Evolutionary conservation across 371 early-diverging fungal genomes (phyloP).

Genomic region (Smittium mucronatum): DNA sequence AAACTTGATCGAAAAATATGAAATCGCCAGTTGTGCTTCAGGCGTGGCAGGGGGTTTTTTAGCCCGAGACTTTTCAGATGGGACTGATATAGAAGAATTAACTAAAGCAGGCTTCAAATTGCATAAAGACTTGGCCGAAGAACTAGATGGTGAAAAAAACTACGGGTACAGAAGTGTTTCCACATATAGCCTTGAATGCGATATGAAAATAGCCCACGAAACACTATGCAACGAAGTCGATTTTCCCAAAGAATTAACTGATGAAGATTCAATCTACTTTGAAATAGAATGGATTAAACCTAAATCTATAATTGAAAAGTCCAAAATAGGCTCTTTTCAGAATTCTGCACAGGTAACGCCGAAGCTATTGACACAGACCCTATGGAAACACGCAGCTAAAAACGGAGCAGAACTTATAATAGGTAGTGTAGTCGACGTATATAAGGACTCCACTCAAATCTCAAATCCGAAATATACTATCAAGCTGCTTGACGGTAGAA

Average conservation of each 20-base stretch:
- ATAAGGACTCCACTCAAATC: slow-evolving; percentile 7
- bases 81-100: slow-evolving; percentile 34
- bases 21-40: slow-evolving; percentile 47
- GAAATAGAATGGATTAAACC: slow-evolving; percentile 22
- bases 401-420: slow-evolving; percentile 13
- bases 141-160: slow-evolving; percentile 35
- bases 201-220: slow-evolving; percentile 25
- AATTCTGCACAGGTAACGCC: slow-evolving; percentile 13
- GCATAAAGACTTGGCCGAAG: slow-evolving; percentile 43
- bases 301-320: slow-evolving; percentile 8
- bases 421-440: slow-evolving; percentile 13
- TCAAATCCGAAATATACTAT: slow-evolving; percentile 16
- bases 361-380: background rate
- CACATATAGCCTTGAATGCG: slow-evolving; percentile 34
- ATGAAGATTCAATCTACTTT: slow-evolving; percentile 23
- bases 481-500: slow-evolving; percentile 18
- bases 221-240: slow-evolving; percentile 19
- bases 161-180: slow-evolving; percentile 48
- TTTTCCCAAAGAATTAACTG: slow-evolving; percentile 18
- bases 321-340: background rate
- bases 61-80: slow-evolving; percentile 48
- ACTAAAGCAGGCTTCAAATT: slow-evolving; percentile 43
- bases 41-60: slow-evolving; percentile 64
- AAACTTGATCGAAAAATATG: slow-evolving; percentile 43
- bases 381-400: slow-evolving; percentile 12